Evolutionary conservation across 768 basidiomycete genomes (phyloP).

Genomic region (Dentipellis sp.): DNA sequence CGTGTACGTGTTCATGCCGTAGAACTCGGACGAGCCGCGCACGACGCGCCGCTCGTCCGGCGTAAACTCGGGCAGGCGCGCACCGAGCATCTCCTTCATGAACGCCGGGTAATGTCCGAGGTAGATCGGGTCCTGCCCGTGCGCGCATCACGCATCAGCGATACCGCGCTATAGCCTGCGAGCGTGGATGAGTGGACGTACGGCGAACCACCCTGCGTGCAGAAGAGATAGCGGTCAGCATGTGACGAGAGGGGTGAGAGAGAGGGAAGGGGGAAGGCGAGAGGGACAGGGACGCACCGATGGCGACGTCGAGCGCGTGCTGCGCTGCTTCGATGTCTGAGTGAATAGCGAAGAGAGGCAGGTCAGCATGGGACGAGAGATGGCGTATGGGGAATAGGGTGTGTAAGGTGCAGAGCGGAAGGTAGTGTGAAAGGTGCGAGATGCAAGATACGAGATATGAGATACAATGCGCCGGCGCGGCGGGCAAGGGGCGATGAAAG

Average conservation of each 20-base stretch:
- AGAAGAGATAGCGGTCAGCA: background rate
- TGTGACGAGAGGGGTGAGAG: slow-evolving; percentile 20
- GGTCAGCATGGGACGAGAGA: no score
- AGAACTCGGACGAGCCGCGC: slow-evolving; percentile 62
- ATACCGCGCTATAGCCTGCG: background rate
- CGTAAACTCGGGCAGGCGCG: slow-evolving; percentile 50
- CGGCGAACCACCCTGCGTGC: slow-evolving; percentile 46
- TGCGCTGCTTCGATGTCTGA: slow-evolving; percentile 62
- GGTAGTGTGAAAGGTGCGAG: no score
- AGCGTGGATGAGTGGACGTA: no score
- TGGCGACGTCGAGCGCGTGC: slow-evolving; percentile 61
- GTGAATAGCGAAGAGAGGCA: no score
- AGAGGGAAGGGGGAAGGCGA: slow-evolving; percentile 11
- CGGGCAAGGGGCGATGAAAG: no score
- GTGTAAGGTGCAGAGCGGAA: no score
- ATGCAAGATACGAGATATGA: no score
- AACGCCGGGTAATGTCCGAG: slow-evolving; percentile 64
- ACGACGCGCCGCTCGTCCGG: slow-evolving; percentile 50
- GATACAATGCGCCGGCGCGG: no score
- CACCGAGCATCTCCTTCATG: slow-evolving; percentile 49
- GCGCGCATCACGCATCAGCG: background rate
- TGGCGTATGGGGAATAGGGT: no score
- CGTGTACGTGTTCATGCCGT: slow-evolving; percentile 72
- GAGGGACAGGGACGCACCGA: slow-evolving; percentile 38
- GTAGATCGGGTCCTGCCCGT: slow-evolving; percentile 53